Percentiles rank a stretch among this genome's conserved stretches.
These are phyloP conservation scores for Ogataea neopini DNA, from an alignment of 805 yeast species.

Conservation along the genomic window DNA sequence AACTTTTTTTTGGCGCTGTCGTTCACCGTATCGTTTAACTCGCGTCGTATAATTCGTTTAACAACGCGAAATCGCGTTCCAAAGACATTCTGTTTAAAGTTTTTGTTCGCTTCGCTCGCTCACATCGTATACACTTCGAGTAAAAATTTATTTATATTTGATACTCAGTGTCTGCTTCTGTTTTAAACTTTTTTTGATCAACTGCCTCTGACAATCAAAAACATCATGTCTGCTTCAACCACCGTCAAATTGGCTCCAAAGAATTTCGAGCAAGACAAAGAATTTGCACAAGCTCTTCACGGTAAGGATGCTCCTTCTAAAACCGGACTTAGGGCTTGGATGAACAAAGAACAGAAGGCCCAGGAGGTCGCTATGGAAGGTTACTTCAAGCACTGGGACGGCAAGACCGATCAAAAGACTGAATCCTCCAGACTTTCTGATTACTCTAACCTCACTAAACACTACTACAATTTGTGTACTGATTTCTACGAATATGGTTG, in stretches of 20 bases:
- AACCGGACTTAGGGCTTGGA: conserved; percentile 74
- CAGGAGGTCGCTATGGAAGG: conserved; percentile 83
- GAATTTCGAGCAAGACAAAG: conserved; percentile 58
- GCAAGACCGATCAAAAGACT: conserved; percentile 72
- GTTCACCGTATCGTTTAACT: background rate
- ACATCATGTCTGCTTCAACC: conserved; percentile 12
- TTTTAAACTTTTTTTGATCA: background rate
- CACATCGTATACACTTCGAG: background rate
- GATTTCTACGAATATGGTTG: conserved; percentile 99
- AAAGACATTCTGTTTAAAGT: background rate
- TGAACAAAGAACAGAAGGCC: conserved; percentile 76
- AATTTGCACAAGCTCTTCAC: conserved; percentile 84
- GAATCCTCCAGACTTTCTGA: conserved; percentile 74
- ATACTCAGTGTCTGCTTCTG: background rate
- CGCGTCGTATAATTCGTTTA: conserved; percentile 5
- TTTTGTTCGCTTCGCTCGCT: conserved; percentile 1
- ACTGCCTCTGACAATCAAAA: background rate
- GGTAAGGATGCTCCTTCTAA: conserved; percentile 67
- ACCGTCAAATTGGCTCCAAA: conserved; percentile 48
- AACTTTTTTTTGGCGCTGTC: background rate
- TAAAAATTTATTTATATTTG: background rate
- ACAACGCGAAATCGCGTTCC: background rate
- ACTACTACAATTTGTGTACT: conserved; percentile 94
- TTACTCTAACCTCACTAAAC: conserved; percentile 88
- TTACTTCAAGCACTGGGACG: conserved; percentile 97